These are phyloP conservation scores for Nigrospora oryzae DNA, from an alignment of 2,329 filamentous ascomycete species.

Conservation along the genomic window DNA sequence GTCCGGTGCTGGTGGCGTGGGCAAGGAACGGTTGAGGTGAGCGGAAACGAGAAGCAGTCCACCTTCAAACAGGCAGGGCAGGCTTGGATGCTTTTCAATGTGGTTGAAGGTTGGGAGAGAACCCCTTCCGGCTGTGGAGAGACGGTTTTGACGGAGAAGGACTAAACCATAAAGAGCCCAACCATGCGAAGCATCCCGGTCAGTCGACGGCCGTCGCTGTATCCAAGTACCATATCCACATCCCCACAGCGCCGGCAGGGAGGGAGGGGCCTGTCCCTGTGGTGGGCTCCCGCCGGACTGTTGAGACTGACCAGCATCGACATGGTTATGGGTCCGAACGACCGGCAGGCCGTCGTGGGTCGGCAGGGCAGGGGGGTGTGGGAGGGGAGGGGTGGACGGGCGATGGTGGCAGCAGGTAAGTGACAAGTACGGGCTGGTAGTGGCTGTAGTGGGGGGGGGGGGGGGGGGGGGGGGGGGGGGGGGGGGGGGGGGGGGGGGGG, in stretches of 20 bases:
- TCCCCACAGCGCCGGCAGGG: not conserved
- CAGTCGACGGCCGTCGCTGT: not conserved
- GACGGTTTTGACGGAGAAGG: constrained; percentile 23
- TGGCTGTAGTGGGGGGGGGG: too few species aligned
- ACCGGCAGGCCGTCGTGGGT: constrained; percentile 1
- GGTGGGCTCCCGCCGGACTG: constrained; percentile 8
- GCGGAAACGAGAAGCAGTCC: constrained; percentile 10
- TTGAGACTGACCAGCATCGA: constrained; percentile 14
- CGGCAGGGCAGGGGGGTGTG: not conserved
- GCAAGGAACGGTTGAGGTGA: constrained; percentile 10
- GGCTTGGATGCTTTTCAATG: constrained; percentile 20
- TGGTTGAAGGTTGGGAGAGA: constrained; percentile 17
- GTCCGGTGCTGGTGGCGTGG: constrained; percentile 8
- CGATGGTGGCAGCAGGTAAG: too few species aligned
- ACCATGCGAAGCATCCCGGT: constrained; percentile 24
- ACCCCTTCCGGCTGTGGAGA: constrained; percentile 21
- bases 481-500: not conserved
- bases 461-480: not conserved
- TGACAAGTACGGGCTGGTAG: too few species aligned
- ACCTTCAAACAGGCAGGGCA: constrained; percentile 1
- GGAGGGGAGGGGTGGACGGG: too few species aligned
- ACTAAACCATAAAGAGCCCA: constrained; percentile 29
- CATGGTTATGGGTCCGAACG: constrained; percentile 23
- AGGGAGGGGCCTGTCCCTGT: not conserved
- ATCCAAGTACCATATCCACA: not conserved